phyloP scores from a whole-genome alignment of 2,329 filamentous ascomycete species.

The Alternaria postmessia region DNA sequence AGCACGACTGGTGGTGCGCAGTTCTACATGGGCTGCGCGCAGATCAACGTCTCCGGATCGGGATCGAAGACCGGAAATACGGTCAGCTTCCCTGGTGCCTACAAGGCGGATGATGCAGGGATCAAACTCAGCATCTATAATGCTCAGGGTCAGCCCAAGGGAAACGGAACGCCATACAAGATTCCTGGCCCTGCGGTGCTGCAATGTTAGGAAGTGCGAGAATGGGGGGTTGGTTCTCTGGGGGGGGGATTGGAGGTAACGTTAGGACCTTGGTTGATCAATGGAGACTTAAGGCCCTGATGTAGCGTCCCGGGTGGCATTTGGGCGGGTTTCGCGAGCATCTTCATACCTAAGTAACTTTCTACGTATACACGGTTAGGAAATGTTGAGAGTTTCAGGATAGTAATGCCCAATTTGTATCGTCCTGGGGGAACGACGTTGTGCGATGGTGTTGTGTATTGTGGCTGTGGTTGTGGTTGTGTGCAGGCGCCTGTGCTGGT shows the following conservation, averaged over 20 bases:
- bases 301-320: too few relatives aligned
- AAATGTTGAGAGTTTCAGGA: background rate
- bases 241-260: background rate
- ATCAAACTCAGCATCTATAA: conserved; percentile 45
- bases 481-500: background rate
- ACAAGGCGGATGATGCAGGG: conserved; percentile 39
- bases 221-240: background rate
- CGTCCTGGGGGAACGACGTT: background rate
- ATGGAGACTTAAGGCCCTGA: too few relatives aligned
- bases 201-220: conserved; percentile 51
- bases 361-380: background rate
- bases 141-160: conserved; percentile 27
- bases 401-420: background rate
- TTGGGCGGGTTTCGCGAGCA: background rate
- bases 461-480: background rate
- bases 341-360: background rate
- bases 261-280: too few relatives aligned
- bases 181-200: conserved; percentile 62
- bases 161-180: conserved; percentile 52
- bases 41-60: conserved; percentile 45
- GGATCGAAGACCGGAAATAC: conserved; percentile 29
- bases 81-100: conserved; percentile 50
- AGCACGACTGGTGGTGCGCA: conserved; percentile 49
- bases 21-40: conserved; percentile 53
- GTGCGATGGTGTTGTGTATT: background rate